A percentile compares a stretch with the other conserved stretches of the same genome.
These are phyloP conservation scores for Cercospora nicotianae DNA, from an alignment of 2,329 filamentous ascomycete species.

Conservation along the genomic window DNA sequence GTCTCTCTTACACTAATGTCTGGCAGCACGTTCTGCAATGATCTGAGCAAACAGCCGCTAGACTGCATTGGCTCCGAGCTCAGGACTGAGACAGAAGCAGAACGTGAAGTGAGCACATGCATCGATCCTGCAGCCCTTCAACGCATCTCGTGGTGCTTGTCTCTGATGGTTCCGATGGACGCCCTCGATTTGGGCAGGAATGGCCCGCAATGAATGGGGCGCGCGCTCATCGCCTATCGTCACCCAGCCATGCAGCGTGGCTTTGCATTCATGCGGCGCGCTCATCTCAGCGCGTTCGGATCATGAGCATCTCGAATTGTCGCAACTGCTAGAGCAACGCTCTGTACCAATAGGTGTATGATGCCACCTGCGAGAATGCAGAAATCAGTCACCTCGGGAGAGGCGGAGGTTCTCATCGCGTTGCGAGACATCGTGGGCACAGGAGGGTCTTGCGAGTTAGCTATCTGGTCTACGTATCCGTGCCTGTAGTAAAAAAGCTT, in stretches of 20 bases:
- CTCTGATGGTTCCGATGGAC: neutral
- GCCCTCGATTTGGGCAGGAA: neutral
- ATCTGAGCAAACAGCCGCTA: neutral
- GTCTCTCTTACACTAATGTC: slow-evolving; percentile 2
- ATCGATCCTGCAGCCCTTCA: neutral
- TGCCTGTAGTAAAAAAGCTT: neutral
- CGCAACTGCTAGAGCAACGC: neutral
- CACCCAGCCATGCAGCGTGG: neutral
- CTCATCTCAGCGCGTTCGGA: neutral
- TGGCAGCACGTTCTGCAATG: neutral
- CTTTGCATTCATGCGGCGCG: neutral
- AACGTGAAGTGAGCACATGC: neutral
- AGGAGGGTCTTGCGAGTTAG: neutral
- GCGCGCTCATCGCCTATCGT: neutral
- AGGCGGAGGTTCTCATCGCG: neutral
- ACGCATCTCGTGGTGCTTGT: neutral
- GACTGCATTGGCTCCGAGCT: neutral
- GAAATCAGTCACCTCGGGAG: neutral
- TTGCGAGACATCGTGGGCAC: neutral
- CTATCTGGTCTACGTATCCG: slow-evolving; percentile 1
- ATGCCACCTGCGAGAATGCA: neutral
- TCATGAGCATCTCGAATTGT: neutral
- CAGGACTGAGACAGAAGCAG: neutral
- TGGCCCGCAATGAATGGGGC: neutral
- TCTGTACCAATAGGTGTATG: neutral